These are phyloP conservation scores for Dionaea muscipula DNA, from an alignment of 179 eudicot genomes.

Conservation along the genomic window DNA sequence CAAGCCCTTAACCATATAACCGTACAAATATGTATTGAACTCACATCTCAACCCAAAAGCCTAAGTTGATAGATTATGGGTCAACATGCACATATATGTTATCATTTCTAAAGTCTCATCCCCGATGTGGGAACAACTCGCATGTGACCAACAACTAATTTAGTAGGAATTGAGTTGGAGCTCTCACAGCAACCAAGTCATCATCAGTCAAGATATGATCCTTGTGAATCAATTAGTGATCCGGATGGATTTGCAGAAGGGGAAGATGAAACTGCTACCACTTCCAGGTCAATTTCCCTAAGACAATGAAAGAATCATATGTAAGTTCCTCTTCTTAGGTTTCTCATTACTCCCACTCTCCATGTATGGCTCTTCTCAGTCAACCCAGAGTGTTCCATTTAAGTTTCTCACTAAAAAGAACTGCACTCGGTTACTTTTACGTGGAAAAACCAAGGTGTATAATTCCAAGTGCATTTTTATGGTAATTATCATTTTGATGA, in stretches of 20 bases:
- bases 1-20: too few species aligned
- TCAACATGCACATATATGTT: too few species aligned
- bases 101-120: too few species aligned
- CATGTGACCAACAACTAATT: constrained; percentile 4
- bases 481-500: too few species aligned
- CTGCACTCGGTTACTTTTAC: not conserved
- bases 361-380: too few species aligned
- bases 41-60: too few species aligned
- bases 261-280: constrained; percentile 9
- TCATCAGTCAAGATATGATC: constrained; percentile 10
- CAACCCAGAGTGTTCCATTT: too few species aligned
- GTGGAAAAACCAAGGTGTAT: not conserved
- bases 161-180: constrained; percentile 12
- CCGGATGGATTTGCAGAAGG: constrained; percentile 22
- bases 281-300: constrained; percentile 14
- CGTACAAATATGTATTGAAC: too few species aligned
- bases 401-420: not conserved
- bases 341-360: constrained; percentile 1
- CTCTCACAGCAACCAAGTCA: not conserved
- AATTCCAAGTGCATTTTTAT: too few species aligned
- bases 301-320: constrained; percentile 15
- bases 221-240: constrained; percentile 14
- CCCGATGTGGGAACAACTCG: too few species aligned
- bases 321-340: constrained; percentile 19
- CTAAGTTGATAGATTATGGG: too few species aligned